Conservation (phyloP, 805 yeast species). For the Pichia eremophila region DNA sequence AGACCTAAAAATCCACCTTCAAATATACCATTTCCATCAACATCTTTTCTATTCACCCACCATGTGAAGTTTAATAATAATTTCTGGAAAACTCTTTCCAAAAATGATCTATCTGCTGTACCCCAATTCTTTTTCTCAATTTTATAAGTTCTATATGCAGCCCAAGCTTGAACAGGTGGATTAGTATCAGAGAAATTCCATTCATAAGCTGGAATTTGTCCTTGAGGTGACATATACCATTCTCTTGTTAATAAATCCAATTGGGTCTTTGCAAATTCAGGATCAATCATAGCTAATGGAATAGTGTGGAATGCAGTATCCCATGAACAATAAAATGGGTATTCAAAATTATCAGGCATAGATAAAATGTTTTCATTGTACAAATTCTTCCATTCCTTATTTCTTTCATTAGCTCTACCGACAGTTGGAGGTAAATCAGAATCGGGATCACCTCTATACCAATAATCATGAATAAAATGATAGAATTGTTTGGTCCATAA, state of each 20-base stretch:
- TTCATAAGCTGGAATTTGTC: constrained; percentile 95
- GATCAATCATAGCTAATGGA: constrained; percentile 89
- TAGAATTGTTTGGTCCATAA: constrained; percentile 92
- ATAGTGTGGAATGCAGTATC: constrained; percentile 93
- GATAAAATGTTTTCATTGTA: constrained; percentile 82
- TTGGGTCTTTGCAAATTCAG: constrained; percentile 83
- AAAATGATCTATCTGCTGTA: constrained; percentile 67
- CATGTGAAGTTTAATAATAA: constrained; percentile 83
- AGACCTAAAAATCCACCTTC: constrained; percentile 92
- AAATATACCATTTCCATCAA: constrained; percentile 78
- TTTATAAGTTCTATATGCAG: constrained; percentile 78
- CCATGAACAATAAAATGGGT: constrained; percentile 96
- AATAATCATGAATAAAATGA: constrained; percentile 73
- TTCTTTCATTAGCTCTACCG: constrained; percentile 79
- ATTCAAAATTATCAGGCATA: constrained; percentile 93
- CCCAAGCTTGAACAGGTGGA: constrained; percentile 97
- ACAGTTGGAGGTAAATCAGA: constrained; percentile 69
- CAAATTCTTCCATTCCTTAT: constrained; percentile 80
- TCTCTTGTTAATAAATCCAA: constrained; percentile 79
- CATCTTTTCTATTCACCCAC: constrained; percentile 94
- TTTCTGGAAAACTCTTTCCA: constrained; percentile 90
- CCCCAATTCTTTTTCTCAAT: constrained; percentile 81
- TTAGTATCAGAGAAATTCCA: constrained; percentile 96
- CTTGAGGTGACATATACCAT: constrained; percentile 97
- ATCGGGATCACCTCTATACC: constrained; percentile 80